phyloP scores from a whole-genome alignment of 1,284 basidiomycete species.

The Moesziomyces sp. region DNA sequence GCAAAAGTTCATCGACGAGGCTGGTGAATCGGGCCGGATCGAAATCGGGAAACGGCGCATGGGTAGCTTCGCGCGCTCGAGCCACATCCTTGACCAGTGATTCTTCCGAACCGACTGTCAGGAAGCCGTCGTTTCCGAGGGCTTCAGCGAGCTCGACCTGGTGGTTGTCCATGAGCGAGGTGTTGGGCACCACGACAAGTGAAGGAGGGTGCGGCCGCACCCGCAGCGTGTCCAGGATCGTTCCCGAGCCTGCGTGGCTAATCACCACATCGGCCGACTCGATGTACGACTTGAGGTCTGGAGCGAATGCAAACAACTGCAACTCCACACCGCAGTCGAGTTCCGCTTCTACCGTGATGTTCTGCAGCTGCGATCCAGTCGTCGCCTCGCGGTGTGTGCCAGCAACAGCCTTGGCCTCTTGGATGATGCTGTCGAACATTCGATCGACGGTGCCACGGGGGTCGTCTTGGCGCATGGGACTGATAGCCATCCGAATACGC shows the following conservation, averaged over 20 bases:
- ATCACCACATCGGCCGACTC: conserved; percentile 80
- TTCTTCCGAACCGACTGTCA: conserved; percentile 27
- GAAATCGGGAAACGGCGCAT: conserved; percentile 36
- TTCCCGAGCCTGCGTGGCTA: conserved; percentile 94
- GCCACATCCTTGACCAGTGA: conserved; percentile 26
- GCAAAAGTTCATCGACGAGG: conserved; percentile 35
- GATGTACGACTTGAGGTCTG: conserved; percentile 68
- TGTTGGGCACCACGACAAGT: conserved; percentile 89
- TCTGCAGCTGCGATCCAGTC: conserved; percentile 2
- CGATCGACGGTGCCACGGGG: conserved; percentile 6
- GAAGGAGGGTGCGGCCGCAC: conserved; percentile 71
- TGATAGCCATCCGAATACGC: conserved; percentile 9
- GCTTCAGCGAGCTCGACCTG: conserved; percentile 87
- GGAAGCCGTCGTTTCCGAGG: conserved; percentile 68
- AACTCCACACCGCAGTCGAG: conserved; percentile 34
- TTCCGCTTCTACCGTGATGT: conserved; percentile 24
- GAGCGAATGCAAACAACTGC: conserved; percentile 47
- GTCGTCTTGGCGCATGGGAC: background rate
- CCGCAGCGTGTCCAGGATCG: conserved; percentile 87
- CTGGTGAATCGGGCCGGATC: conserved; percentile 30
- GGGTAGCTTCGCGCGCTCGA: conserved; percentile 4
- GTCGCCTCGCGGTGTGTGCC: conserved; percentile 1
- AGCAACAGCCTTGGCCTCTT: conserved; percentile 28
- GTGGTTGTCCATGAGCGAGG: conserved; percentile 89
- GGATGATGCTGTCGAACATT: conserved; percentile 24